Evolutionary conservation across 192 early-diverging fungal genomes (phyloP).

Genomic region (Dissophora ornata): DNA sequence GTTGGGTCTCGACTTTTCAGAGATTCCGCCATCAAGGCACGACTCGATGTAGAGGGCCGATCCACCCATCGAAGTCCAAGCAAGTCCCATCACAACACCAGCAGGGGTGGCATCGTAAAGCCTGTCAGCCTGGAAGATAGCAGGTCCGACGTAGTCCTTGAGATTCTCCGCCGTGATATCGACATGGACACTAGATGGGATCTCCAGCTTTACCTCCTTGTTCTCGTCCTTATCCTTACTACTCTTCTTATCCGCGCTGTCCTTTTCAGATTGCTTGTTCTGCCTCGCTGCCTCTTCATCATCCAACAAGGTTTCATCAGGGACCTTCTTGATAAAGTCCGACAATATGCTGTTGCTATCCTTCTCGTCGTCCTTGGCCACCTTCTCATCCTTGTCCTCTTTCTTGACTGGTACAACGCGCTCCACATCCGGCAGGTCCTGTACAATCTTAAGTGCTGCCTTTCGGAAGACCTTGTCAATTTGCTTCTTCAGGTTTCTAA

Average conservation of each 20-base stretch:
- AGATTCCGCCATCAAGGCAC: slow-evolving; percentile 83
- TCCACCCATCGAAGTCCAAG: slow-evolving; percentile 98
- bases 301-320: slow-evolving; percentile 42
- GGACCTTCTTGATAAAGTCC: slow-evolving; percentile 45
- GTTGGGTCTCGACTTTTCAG: slow-evolving; percentile 61
- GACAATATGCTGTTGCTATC: not conserved
- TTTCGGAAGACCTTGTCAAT: slow-evolving; percentile 99
- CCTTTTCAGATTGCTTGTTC: slow-evolving; percentile 18
- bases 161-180: slow-evolving; percentile 77
- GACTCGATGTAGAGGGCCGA: slow-evolving; percentile 96
- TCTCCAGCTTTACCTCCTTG: slow-evolving; percentile 33
- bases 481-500: slow-evolving; percentile 98
- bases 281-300: slow-evolving; percentile 36
- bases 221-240: slow-evolving; percentile 6
- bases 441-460: slow-evolving; percentile 90
- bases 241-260: slow-evolving; percentile 1
- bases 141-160: slow-evolving; percentile 94
- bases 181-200: slow-evolving; percentile 68
- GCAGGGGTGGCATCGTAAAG: slow-evolving; percentile 92
- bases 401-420: slow-evolving; percentile 43
- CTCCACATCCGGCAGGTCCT: slow-evolving; percentile 58
- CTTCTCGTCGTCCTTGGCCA: not conserved
- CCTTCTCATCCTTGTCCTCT: slow-evolving; percentile 13
- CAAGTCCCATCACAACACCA: slow-evolving; percentile 98
- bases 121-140: slow-evolving; percentile 87